Percentiles rank a stretch among this genome's conserved stretches.
Conservation (phyloP, 2,329 filamentous ascomycete genomes). For the Trichoderma gracile region DNA sequence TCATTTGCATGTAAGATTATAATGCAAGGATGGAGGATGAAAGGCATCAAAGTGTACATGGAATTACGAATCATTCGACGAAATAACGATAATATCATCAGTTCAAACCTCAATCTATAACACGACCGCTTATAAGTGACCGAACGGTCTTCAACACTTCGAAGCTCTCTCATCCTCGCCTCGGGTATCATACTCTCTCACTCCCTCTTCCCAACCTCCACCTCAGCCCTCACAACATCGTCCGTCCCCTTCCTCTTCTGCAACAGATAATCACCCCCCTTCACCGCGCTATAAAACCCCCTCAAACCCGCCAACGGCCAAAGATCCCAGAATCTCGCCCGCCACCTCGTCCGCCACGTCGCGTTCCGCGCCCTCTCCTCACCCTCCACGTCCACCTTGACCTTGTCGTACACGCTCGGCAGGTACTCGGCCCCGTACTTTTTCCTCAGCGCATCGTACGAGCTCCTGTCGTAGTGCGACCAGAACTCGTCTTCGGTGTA, state of each 20-base stretch:
- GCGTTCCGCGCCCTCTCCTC: slow-evolving; percentile 37
- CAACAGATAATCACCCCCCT: slow-evolving; percentile 50
- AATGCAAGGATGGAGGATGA: neutral
- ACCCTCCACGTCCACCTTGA: slow-evolving; percentile 51
- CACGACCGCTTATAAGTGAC: neutral
- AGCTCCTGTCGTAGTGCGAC: slow-evolving; percentile 59
- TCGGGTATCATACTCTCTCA: slow-evolving; percentile 8
- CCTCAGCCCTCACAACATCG: slow-evolving; percentile 1
- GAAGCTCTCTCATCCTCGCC: neutral
- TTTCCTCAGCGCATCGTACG: slow-evolving; percentile 59
- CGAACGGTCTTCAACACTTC: neutral
- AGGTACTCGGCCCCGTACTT: slow-evolving; percentile 61
- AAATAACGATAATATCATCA: neutral
- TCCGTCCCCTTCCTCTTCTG: slow-evolving; percentile 36
- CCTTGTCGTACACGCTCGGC: slow-evolving; percentile 68
- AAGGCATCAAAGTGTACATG: slow-evolving; percentile 4
- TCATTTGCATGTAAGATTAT: neutral
- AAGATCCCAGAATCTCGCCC: slow-evolving; percentile 30
- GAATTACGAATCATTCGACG: neutral
- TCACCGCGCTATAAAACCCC: slow-evolving; percentile 48
- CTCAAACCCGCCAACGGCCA: slow-evolving; percentile 50
- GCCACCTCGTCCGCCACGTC: slow-evolving; percentile 39
- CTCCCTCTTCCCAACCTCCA: neutral
- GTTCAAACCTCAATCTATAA: too few species aligned
- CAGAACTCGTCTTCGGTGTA: slow-evolving; percentile 70